phyloP scores from a whole-genome alignment of 2,329 filamentous ascomycete species.

The Davidsoniella eucalypti region DNA sequence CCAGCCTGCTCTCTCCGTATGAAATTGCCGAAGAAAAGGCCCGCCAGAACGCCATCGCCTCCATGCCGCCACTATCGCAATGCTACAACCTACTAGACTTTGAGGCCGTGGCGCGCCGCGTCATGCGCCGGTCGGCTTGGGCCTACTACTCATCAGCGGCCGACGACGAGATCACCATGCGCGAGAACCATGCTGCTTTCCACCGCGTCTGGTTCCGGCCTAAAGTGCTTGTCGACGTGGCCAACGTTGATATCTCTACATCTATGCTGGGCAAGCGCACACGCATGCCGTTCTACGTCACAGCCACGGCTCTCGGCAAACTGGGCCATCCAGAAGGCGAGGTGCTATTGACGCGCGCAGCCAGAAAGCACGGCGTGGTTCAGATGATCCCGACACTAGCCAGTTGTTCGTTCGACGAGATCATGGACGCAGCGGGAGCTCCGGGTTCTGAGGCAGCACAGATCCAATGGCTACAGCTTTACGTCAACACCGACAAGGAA shows the following conservation, averaged over 20 bases:
- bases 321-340: conserved; percentile 89
- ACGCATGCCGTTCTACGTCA: conserved; percentile 86
- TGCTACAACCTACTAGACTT: conserved; percentile 95
- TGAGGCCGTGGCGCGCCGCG: conserved; percentile 71
- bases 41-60: conserved; percentile 54
- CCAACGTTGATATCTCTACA: conserved; percentile 69
- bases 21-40: conserved; percentile 44
- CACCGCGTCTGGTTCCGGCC: conserved; percentile 97
- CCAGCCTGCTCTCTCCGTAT: conserved; percentile 35
- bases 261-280: conserved; percentile 85
- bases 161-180: conserved; percentile 51
- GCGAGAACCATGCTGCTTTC: conserved; percentile 90
- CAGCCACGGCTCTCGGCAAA: conserved; percentile 88
- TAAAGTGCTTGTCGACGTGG: conserved; percentile 74
- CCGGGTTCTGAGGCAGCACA: conserved; percentile 43
- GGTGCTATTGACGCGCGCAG: conserved; percentile 72
- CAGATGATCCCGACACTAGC: conserved; percentile 98
- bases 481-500: conserved; percentile 87
- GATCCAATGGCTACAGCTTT: conserved; percentile 91
- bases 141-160: conserved; percentile 93
- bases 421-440: conserved; percentile 57
- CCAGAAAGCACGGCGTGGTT: conserved; percentile 72
- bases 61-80: conserved; percentile 67
- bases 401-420: conserved; percentile 95
- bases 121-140: conserved; percentile 97